phyloP scores from a whole-genome alignment of 2,329 filamentous ascomycete species.

The Emmonsiellopsis sp. region DNA sequence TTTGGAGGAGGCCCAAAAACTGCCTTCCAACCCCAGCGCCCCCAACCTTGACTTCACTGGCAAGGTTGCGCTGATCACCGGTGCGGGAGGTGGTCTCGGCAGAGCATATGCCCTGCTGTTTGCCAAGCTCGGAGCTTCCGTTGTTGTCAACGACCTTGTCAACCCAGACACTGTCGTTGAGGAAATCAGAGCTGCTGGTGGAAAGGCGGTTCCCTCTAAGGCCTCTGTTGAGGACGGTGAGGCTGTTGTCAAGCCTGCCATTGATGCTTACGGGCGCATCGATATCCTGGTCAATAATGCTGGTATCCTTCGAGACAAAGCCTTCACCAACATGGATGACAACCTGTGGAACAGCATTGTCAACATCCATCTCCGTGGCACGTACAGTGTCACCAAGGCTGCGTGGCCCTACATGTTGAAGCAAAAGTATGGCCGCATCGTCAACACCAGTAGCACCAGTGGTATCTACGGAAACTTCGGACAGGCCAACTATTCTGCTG shows the following conservation, averaged over 20 bases:
- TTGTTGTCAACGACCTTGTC: constrained; percentile 93
- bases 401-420: constrained; percentile 97
- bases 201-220: constrained; percentile 86
- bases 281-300: constrained; percentile 98
- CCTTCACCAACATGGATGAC: constrained; percentile 96
- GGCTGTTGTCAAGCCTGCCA: constrained; percentile 79
- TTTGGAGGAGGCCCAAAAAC: constrained; percentile 72
- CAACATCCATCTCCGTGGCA: constrained; percentile 85
- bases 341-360: constrained; percentile 85
- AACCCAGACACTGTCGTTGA: constrained; percentile 84
- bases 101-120: constrained; percentile 84
- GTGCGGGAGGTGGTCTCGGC: constrained; percentile 79
- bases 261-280: constrained; percentile 85
- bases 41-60: constrained; percentile 72
- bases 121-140: constrained; percentile 68
- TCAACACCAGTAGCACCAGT: constrained; percentile 94
- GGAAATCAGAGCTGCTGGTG: constrained; percentile 84
- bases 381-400: constrained; percentile 94
- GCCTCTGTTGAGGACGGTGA: constrained; percentile 90
- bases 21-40: constrained; percentile 61
- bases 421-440: constrained; percentile 94
- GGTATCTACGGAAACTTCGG: constrained; percentile 99
- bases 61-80: constrained; percentile 78
- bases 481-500: constrained; percentile 92
- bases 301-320: constrained; percentile 94